These are phyloP conservation scores for Maudiozyma serrabonitensis DNA, from an alignment of 805 yeast genomes.

Conservation along the genomic window DNA sequence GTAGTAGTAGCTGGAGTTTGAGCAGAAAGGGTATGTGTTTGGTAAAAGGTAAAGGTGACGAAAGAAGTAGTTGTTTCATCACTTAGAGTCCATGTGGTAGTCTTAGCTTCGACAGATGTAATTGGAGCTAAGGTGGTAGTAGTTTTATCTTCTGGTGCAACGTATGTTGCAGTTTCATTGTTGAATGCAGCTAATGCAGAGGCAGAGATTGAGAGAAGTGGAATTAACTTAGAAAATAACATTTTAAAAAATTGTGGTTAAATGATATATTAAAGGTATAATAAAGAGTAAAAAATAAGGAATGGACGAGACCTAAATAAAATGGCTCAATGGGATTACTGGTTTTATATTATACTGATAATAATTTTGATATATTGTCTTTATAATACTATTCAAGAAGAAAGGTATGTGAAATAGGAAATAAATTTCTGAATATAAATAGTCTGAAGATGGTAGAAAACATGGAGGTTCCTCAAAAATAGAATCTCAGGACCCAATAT, in stretches of 20 bases:
- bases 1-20: constrained; percentile 1
- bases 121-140: constrained; percentile 17
- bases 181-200: constrained; percentile 11
- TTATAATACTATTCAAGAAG: background rate
- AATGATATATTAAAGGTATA: too few relatives aligned
- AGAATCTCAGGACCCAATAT: background rate
- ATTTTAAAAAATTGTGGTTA: background rate
- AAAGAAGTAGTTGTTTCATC: constrained; percentile 21
- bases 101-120: constrained; percentile 12
- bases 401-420: background rate
- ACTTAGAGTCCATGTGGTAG: constrained; percentile 12
- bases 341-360: background rate
- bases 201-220: constrained; percentile 7
- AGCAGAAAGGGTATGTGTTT: constrained; percentile 9
- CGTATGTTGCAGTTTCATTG: constrained; percentile 9
- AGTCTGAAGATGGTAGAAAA: background rate
- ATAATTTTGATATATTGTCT: background rate
- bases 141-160: background rate
- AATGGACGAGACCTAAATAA: constrained; percentile 16
- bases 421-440: too few relatives aligned
- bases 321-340: constrained; percentile 7
- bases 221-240: constrained; percentile 7
- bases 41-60: constrained; percentile 16
- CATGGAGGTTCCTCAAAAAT: background rate
- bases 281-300: constrained; percentile 3